Conservation (phyloP, 495 filamentous ascomycete genomes). For the Penicillium goetzii region DNA sequence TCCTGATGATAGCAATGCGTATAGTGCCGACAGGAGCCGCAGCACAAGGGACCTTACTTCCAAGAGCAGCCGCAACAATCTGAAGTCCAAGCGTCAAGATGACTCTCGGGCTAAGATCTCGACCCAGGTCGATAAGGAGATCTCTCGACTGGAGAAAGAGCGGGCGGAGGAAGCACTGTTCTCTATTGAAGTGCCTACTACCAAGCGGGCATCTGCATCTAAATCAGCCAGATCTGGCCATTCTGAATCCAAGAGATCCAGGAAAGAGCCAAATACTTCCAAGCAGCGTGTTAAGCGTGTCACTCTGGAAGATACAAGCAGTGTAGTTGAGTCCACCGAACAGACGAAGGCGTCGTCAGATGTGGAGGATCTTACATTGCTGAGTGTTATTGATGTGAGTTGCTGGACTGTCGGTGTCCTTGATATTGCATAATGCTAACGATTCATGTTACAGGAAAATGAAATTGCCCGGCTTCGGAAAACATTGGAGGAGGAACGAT, state of each 20-base stretch:
- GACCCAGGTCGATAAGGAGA: slow-evolving; percentile 48
- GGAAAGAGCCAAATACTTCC: slow-evolving; percentile 46
- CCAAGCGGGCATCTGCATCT: slow-evolving; percentile 29
- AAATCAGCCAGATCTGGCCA: slow-evolving; percentile 29
- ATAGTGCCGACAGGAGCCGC: slow-evolving; percentile 39
- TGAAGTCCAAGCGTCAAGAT: slow-evolving; percentile 36
- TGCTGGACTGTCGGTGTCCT: neutral
- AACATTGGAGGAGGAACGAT: slow-evolving; percentile 53
- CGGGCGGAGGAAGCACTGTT: slow-evolving; percentile 53
- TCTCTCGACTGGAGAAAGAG: slow-evolving; percentile 47
- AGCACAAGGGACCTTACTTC: slow-evolving; percentile 41
- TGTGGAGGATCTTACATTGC: slow-evolving; percentile 46
- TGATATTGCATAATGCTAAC: slow-evolving; percentile 7
- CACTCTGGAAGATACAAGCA: slow-evolving; percentile 45
- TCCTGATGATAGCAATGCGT: slow-evolving; percentile 39
- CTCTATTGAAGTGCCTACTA: slow-evolving; percentile 41
- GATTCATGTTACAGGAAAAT: slow-evolving; percentile 34
- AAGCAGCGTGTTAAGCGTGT: slow-evolving; percentile 53
- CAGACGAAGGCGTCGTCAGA: slow-evolving; percentile 38
- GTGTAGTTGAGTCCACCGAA: slow-evolving; percentile 39
- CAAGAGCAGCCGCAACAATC: slow-evolving; percentile 40
- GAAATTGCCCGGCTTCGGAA: slow-evolving; percentile 54
- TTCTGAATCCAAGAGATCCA: slow-evolving; percentile 23
- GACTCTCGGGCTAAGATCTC: slow-evolving; percentile 42
- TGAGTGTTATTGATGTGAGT: slow-evolving; percentile 54